phyloP scores from a whole-genome alignment of 2,329 filamentous ascomycete species.

The Venturia asperata region DNA sequence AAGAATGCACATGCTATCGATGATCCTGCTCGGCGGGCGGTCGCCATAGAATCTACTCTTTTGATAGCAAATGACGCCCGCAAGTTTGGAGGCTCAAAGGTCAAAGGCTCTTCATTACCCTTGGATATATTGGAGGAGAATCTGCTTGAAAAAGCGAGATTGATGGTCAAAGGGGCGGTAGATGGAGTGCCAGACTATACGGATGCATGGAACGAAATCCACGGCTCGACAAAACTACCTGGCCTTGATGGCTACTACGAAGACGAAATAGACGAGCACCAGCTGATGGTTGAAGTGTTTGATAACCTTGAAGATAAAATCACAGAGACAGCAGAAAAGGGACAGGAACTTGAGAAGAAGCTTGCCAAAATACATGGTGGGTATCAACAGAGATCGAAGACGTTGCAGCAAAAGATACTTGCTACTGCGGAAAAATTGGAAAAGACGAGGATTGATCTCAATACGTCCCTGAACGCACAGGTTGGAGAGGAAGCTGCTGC shows the following conservation, averaged over 20 bases:
- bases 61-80: constrained; percentile 77
- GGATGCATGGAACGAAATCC: constrained; percentile 45
- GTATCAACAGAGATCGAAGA: constrained; percentile 79
- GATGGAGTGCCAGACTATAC: constrained; percentile 54
- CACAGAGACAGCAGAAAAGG: constrained; percentile 65
- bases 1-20: constrained; percentile 53
- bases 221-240: constrained; percentile 51
- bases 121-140: constrained; percentile 63
- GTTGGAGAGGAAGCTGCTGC: constrained; percentile 75
- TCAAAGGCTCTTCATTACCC: constrained; percentile 54
- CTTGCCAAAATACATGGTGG: constrained; percentile 80
- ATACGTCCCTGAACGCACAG: constrained; percentile 67
- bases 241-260: constrained; percentile 75
- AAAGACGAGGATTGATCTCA: constrained; percentile 63
- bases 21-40: constrained; percentile 59
- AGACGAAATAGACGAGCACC: constrained; percentile 62
- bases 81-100: constrained; percentile 62
- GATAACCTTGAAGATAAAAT: constrained; percentile 69
- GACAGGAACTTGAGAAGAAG: constrained; percentile 89
- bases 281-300: constrained; percentile 63
- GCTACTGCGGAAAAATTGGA: constrained; percentile 69
- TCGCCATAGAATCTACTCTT: constrained; percentile 69
- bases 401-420: constrained; percentile 68
- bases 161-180: constrained; percentile 58
- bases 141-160: constrained; percentile 64